These are phyloP conservation scores for Malassezia dermatis DNA, from an alignment of 1,284 basidiomycete genomes.

Conservation along the genomic window DNA sequence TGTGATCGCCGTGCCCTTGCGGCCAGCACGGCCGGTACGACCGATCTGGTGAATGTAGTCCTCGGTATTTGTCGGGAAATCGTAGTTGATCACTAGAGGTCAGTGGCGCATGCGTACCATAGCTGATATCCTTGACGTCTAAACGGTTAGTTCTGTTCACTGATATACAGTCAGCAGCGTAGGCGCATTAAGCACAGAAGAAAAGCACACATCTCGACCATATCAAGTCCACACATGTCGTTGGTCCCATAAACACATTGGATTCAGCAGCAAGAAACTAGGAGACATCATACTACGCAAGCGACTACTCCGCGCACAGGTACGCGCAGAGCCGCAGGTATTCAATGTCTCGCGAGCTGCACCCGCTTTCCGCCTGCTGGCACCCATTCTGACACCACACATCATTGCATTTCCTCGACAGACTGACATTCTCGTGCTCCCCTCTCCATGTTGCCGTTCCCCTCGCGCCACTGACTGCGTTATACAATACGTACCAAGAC, in stretches of 20 bases:
- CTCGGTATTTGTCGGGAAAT: conserved; percentile 93
- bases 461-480: conserved; percentile 2
- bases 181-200: background rate
- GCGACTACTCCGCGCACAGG: background rate
- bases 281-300: background rate
- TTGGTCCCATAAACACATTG: background rate
- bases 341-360: background rate
- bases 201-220: background rate
- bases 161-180: background rate
- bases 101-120: conserved; percentile 57
- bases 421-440: background rate
- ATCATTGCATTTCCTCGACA: background rate
- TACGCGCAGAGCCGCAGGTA: background rate
- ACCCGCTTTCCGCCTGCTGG: background rate
- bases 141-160: background rate
- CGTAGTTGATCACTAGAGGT: conserved; percentile 59
- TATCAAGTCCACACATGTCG: background rate
- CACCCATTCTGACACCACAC: conserved; percentile 1
- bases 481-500: conserved; percentile 76
- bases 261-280: conserved; percentile 1
- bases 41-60: conserved; percentile 90
- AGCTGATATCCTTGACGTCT: conserved; percentile 92
- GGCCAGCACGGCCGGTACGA: conserved; percentile 58
- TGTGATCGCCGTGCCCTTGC: conserved; percentile 79
- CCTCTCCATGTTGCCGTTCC: background rate